Evolutionary conservation across 306 rosid species (phyloP).

Genomic region (Luffa aegyptiaca): DNA sequence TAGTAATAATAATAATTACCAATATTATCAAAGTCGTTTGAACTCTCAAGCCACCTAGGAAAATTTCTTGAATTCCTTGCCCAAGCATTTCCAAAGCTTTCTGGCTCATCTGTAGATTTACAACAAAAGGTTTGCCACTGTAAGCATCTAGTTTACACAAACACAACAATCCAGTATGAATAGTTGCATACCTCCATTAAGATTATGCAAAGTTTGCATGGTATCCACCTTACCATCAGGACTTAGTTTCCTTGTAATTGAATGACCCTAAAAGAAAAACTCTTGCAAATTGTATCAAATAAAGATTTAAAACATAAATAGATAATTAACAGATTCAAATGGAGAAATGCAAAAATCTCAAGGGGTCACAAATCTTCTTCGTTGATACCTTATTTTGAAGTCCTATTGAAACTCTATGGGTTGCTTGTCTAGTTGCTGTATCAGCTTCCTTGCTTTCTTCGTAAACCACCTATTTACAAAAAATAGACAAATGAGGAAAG

Average conservation of each 20-base stretch:
- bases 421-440: slow-evolving; percentile 52
- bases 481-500: slow-evolving; percentile 15
- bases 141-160: not conserved
- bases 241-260: slow-evolving; percentile 54
- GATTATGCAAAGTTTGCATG: slow-evolving; percentile 77
- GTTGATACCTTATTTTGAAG: slow-evolving; percentile 52
- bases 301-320: not conserved
- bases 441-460: slow-evolving; percentile 90
- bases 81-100: slow-evolving; percentile 71
- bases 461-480: slow-evolving; percentile 41
- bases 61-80: slow-evolving; percentile 45
- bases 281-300: not conserved
- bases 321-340: not conserved
- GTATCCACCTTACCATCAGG: slow-evolving; percentile 75
- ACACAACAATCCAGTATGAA: not conserved
- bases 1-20: not conserved
- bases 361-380: not conserved
- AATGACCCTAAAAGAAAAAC: slow-evolving; percentile 59
- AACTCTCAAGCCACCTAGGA: slow-evolving; percentile 45
- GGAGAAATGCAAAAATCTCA: not conserved
- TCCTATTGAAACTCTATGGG: slow-evolving; percentile 55
- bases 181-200: slow-evolving; percentile 52
- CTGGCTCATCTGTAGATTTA: slow-evolving; percentile 46
- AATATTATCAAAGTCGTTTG: not conserved
- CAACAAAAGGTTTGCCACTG: not conserved